These are phyloP conservation scores for Globisporangium uncinulatum DNA, from an alignment of 352 stramenopile species.

Conservation along the genomic window DNA sequence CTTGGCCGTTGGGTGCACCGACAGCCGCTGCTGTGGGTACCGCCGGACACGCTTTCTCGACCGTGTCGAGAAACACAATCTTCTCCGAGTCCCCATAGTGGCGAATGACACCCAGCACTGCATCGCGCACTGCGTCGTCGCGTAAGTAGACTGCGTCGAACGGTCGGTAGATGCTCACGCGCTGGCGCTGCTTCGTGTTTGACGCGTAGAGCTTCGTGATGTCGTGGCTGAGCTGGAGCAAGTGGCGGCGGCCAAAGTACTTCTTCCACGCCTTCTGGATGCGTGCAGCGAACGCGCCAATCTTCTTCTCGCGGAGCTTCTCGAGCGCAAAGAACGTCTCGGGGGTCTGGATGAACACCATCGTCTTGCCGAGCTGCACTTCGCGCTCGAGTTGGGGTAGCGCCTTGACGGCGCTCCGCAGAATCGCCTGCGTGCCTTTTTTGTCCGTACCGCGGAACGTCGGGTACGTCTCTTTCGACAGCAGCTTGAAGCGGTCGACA, in stretches of 20 bases:
- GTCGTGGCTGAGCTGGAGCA: constrained; percentile 77
- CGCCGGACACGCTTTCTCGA: constrained; percentile 54
- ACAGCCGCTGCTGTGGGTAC: constrained; percentile 4
- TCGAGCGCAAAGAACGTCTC: constrained; percentile 89
- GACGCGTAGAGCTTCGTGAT: constrained; percentile 84
- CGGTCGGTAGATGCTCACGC: constrained; percentile 83
- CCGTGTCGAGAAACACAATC: constrained; percentile 73
- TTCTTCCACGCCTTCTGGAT: constrained; percentile 85
- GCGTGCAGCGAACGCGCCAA: constrained; percentile 64
- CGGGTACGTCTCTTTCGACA: constrained; percentile 81
- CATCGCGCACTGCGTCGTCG: constrained; percentile 55
- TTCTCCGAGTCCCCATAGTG: constrained; percentile 79
- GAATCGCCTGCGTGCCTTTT: constrained; percentile 77
- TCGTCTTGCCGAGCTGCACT: constrained; percentile 85
- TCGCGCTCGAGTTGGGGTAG: constrained; percentile 72
- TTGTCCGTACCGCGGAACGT: constrained; percentile 79
- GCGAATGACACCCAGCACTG: constrained; percentile 55
- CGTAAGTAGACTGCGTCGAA: constrained; percentile 84
- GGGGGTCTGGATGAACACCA: constrained; percentile 89
- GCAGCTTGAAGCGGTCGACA: constrained; percentile 74
- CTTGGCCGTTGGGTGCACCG: constrained; percentile 2
- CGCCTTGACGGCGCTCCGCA: constrained; percentile 65
- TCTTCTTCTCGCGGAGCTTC: constrained; percentile 78
- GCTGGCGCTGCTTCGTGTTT: constrained; percentile 76
- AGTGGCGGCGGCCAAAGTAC: constrained; percentile 72